Percentiles rank a stretch among this genome's conserved stretches.
Conservation (phyloP, 2,329 filamentous ascomycete species). For the Epichloe amarillans region DNA sequence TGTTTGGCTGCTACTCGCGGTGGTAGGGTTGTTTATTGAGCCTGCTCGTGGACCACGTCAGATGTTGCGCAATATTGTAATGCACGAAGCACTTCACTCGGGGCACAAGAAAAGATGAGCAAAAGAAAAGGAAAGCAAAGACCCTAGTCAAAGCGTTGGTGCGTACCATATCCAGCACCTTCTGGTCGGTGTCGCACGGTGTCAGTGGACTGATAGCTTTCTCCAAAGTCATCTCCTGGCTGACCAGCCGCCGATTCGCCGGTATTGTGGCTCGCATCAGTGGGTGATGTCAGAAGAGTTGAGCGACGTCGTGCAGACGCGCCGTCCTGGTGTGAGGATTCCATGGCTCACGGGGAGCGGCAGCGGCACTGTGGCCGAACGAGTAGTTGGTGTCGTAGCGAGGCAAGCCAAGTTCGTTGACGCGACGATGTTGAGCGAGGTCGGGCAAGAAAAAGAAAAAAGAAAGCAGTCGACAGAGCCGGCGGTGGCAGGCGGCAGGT, state of each 20-base stretch:
- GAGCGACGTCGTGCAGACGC: constrained; percentile 23
- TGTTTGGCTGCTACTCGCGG: constrained; percentile 17
- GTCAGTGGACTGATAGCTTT: constrained; percentile 46
- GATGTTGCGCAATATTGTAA: neutral
- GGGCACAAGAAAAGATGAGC: neutral
- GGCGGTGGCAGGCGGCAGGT: no score
- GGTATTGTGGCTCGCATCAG: constrained; percentile 32
- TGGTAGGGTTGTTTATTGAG: constrained; percentile 8
- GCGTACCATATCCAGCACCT: constrained; percentile 37
- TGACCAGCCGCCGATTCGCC: constrained; percentile 21
- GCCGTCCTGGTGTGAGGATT: constrained; percentile 23
- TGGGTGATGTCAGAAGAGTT: constrained; percentile 31
- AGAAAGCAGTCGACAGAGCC: no score
- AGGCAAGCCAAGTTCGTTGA: neutral
- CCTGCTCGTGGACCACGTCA: constrained; percentile 3
- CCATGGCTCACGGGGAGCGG: constrained; percentile 25
- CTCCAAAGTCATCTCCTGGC: constrained; percentile 32
- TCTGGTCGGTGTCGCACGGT: constrained; percentile 46
- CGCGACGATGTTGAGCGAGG: no score
- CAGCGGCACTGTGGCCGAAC: constrained; percentile 5
- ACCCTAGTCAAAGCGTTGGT: neutral
- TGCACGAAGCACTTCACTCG: neutral
- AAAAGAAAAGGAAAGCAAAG: neutral
- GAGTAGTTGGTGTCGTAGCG: constrained; percentile 2
- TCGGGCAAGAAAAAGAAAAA: neutral